phyloP scores from a whole-genome alignment of 148 eudicot genomes.

The Camellia japonica region DNA sequence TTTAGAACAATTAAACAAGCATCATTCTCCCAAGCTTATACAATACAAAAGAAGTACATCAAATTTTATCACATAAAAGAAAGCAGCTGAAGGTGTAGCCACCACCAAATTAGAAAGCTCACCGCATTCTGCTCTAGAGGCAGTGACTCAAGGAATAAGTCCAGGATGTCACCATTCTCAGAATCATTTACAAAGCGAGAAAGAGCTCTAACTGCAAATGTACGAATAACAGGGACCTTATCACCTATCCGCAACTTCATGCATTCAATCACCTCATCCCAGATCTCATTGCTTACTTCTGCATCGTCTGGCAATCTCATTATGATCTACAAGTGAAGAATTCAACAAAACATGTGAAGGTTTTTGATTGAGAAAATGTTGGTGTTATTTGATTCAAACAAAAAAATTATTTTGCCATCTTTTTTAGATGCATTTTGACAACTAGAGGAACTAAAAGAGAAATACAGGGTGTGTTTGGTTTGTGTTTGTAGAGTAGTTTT shows the following conservation, averaged over 20 bases:
- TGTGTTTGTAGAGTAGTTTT: no score
- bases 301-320: slow-evolving; percentile 93
- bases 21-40: not conserved
- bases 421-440: not conserved
- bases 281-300: slow-evolving; percentile 80
- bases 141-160: slow-evolving; percentile 60
- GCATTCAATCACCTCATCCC: slow-evolving; percentile 92
- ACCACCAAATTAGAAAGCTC: slow-evolving; percentile 27
- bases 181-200: slow-evolving; percentile 90
- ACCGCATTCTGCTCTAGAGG: slow-evolving; percentile 82
- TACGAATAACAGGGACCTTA: slow-evolving; percentile 71
- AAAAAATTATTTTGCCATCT: not conserved
- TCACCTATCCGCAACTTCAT: slow-evolving; percentile 70
- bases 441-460: not conserved
- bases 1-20: not conserved
- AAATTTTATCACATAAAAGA: not conserved
- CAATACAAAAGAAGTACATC: not conserved
- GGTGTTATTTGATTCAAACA: not conserved
- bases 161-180: slow-evolving; percentile 82
- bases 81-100: not conserved
- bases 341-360: not conserved
- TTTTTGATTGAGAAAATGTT: not conserved
- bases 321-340: slow-evolving; percentile 55
- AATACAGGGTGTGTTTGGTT: not conserved
- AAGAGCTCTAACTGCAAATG: slow-evolving; percentile 82